Evolutionary conservation across 345 rosid genomes (phyloP), one percentile per base, ranked within the genome.

Genomic region (Eucalyptus shirleyi): DNA sequence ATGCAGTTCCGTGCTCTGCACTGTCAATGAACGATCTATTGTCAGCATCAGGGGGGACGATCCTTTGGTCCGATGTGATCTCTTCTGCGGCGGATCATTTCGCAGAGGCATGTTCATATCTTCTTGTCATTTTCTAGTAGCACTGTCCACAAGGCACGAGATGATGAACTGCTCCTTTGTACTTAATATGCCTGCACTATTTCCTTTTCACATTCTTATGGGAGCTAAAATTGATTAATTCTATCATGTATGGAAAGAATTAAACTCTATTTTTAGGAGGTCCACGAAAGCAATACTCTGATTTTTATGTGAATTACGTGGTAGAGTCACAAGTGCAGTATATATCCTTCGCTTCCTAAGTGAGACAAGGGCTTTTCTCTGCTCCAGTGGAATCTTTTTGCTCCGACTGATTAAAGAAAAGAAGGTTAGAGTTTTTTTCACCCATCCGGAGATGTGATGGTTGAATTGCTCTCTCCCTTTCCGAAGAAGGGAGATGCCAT

Each of bases 11-110:
- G 10, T 95, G 99, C 92, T 97, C 92, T 92, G 96, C 98, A 67
- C 96, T 97, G 69, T 96, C 98, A 28, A 97, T 93, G 96, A 95
- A 96, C 90, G 98, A 97, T 90, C 95, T 95, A 18, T 93, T 95
- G 96, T 96, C 98, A 86, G 97, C 98, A 86, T 97, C 95, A 83
- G 95, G 97, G 82, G 97, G 95, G 12, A 94, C 90, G 89, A 95
- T 96, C 44, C 92, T 95, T 23, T 93, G 91, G 47, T 93, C 93
- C 92, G 92, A 96, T 88, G 94, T 96, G 98, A 94, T 92, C 96
- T 94, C 96, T 55, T 96, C 94, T 89, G 93, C 94, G 98, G 99
- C 93, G 90, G 89, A 18, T 69, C 44, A 40, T 87, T 89, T 89
- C 62, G 80, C 77, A 50, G 0, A 62, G 60, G 42, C 89, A 32